Evolutionary conservation across 2,329 filamentous ascomycete genomes (phyloP), one percentile per base, ranked within the genome.

Genomic region (Ophiognomonia clavigignenti-juglandacearum): DNA sequence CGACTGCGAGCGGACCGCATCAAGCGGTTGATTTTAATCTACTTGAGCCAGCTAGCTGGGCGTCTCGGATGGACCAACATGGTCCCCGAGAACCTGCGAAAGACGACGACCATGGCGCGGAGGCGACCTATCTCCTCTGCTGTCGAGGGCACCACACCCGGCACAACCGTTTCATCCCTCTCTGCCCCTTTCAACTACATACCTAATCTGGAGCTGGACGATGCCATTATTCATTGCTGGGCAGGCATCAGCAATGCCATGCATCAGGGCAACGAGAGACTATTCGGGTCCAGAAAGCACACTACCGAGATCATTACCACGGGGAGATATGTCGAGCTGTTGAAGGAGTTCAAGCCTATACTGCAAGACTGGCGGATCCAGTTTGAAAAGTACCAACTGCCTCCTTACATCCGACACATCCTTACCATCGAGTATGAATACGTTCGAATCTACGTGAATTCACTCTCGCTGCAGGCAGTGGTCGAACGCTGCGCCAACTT

Each of bases 361-460:
- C 72, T 97, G 27, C 74, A 73, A 14, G 79, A 86, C 36, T 97
- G 92, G 88, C 85, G 82, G 67, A 77, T 75, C 35, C 86, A 91
- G 51, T 91, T 96, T 60, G 86, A 95, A 57, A 76, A 80, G n/a
- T 85, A 88, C 58, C 77, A 80, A 47, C 73, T 86, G 43, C 82
- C 83, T 3, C 77, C 71, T 19, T 85, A 77, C 53, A 83, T 82
- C 54, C 71, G 78, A 24, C 82, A 90, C 61, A 91, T 97, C 49
- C 73, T 98, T 24, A 85, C 82, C 7, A 96, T 97, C 55, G 93
- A 98, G 69, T 96, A 93, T 60, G 89, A 97, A 60, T 96, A 96
- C 62, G 89, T 92, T 22, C 82, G 92, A 59, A 86, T 96, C 42
- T 97, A 97, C 61, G 80, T 96, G 69, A 96, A 97, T 64, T 96